Percentiles rank a stretch among this genome's conserved stretches.
phyloP scores from a whole-genome alignment of 495 filamentous ascomycete genomes.

The Penicillium silybi region DNA sequence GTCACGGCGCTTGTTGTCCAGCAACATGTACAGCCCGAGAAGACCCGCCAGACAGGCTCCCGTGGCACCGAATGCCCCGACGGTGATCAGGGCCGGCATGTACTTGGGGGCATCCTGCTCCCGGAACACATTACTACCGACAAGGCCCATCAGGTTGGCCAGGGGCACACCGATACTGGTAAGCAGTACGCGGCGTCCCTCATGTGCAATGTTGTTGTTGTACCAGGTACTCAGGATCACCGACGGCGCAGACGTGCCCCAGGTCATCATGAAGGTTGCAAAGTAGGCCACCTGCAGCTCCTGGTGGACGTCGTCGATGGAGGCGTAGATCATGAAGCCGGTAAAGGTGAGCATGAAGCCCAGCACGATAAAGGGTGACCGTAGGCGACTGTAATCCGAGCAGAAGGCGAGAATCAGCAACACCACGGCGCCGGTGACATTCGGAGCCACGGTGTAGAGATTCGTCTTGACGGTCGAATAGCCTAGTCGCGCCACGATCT shows the following conservation, averaged over 20 bases:
- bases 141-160: constrained; percentile 73
- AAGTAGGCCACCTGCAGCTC: constrained; percentile 64
- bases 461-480: constrained; percentile 65
- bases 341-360: constrained; percentile 67
- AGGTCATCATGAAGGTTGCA: constrained; percentile 78
- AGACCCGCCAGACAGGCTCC: constrained; percentile 54
- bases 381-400: constrained; percentile 56
- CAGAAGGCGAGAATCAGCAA: constrained; percentile 62
- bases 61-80: constrained; percentile 62
- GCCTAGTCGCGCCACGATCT: constrained; percentile 61
- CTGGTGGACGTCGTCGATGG: constrained; percentile 50
- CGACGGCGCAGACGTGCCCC: constrained; percentile 49
- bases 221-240: constrained; percentile 57
- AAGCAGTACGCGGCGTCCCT: constrained; percentile 61
- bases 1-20: constrained; percentile 65
- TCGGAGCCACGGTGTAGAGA: constrained; percentile 69
- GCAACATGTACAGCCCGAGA: constrained; percentile 63
- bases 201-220: constrained; percentile 74
- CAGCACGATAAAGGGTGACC: constrained; percentile 67
- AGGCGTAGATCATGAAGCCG: constrained; percentile 67
- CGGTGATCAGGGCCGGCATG: constrained; percentile 66
- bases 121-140: constrained; percentile 66
- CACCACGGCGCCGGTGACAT: constrained; percentile 61
- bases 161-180: constrained; percentile 68
- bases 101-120: constrained; percentile 66